A percentile compares a stretch with the other conserved stretches of the same genome.
phyloP scores from a whole-genome alignment of 257 asterid species.

The Plantago major region DNA sequence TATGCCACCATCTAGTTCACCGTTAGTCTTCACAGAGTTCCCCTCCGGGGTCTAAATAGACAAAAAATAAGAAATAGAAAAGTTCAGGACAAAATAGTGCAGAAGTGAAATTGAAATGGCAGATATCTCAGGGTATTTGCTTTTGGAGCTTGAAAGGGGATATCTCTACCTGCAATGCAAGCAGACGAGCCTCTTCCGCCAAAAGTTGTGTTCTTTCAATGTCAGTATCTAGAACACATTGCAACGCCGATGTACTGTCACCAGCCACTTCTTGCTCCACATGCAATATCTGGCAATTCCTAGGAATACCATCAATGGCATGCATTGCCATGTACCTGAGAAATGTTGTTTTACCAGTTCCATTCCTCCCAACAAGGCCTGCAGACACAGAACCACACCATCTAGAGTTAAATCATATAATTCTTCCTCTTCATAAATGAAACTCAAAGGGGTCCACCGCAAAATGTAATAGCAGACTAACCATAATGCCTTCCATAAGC shows the following conservation, averaged over 20 bases:
- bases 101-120: conserved; percentile 18
- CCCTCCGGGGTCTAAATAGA: conserved; percentile 27
- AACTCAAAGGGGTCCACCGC: conserved; percentile 7
- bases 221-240: conserved; percentile 87
- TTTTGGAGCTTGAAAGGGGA: conserved; percentile 21
- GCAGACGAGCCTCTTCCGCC: conserved; percentile 77
- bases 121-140: conserved; percentile 16
- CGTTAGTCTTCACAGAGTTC: conserved; percentile 46
- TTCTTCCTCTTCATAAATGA: neutral
- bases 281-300: conserved; percentile 91
- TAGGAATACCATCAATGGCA: conserved; percentile 95
- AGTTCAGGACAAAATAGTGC: conserved; percentile 10
- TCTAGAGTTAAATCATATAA: neutral
- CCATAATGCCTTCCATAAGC: conserved; percentile 96
- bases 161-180: conserved; percentile 68
- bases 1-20: conserved; percentile 34
- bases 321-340: conserved; percentile 98
- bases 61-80: conserved; percentile 12
- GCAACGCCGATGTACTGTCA: conserved; percentile 73
- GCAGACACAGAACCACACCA: conserved; percentile 26
- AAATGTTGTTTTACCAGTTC: conserved; percentile 97
- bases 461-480: conserved; percentile 37
- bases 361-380: conserved; percentile 99
- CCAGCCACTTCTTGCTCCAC: conserved; percentile 99
- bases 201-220: conserved; percentile 77